Percentiles rank a stretch among this genome's conserved stretches.
Evolutionary conservation across 139 green algal species (phyloP).

Genomic region (Marvania coccoides): DNA sequence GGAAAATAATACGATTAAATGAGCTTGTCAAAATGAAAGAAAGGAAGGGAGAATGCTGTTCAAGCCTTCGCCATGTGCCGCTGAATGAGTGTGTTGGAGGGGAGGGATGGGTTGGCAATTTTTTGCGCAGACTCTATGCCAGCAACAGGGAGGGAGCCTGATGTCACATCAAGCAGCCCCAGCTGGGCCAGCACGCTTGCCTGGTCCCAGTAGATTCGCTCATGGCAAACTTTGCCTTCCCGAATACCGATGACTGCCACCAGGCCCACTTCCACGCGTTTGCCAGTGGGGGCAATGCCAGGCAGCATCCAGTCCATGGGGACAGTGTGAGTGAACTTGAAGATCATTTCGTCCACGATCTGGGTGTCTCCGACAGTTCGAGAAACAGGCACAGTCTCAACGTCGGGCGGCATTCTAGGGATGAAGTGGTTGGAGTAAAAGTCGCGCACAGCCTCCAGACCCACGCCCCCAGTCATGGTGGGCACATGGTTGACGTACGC

Average conservation of each 20-base stretch:
- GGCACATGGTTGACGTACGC: slow-evolving; percentile 15
- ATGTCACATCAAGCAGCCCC: slow-evolving; percentile 3
- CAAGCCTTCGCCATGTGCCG: too few species aligned
- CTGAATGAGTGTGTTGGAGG: too few species aligned
- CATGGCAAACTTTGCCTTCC: slow-evolving; percentile 3
- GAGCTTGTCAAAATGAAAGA: too few species aligned
- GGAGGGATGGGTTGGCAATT: too few species aligned
- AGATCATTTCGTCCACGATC: slow-evolving; percentile 1
- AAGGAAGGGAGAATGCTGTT: too few species aligned
- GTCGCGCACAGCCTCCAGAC: background rate
- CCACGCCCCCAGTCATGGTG: slow-evolving; percentile 5
- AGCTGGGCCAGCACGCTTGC: slow-evolving; percentile 6
- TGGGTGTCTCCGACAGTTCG: background rate
- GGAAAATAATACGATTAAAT: too few species aligned
- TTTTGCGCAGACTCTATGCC: too few species aligned
- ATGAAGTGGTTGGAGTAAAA: slow-evolving; percentile 13
- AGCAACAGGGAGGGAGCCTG: too few species aligned
- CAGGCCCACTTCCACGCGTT: background rate
- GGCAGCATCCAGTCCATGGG: slow-evolving; percentile 23
- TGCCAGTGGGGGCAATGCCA: background rate
- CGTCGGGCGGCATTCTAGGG: background rate
- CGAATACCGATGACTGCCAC: slow-evolving; percentile 5
- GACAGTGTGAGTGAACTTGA: slow-evolving; percentile 6
- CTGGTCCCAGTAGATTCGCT: slow-evolving; percentile 24
- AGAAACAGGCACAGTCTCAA: background rate